Base-by-base conservation (phyloP, 805 yeast species). In the Teunomyces barrocoloradensis region DNA sequence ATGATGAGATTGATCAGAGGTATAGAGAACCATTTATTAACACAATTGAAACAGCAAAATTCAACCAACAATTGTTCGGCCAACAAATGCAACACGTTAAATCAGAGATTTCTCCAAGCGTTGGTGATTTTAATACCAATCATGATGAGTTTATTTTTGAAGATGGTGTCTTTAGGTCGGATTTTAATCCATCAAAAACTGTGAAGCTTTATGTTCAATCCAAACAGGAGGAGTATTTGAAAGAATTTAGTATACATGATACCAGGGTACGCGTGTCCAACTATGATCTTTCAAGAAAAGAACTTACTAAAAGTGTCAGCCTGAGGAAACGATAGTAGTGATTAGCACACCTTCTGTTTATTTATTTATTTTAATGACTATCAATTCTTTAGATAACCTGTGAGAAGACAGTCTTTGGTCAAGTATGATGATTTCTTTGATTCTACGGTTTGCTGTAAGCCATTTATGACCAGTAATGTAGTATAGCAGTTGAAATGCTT, bases 151-250 rank as follows among this genome's bases (percentile, higher is more conserved):
- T 23, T 11, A 25, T 21, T 11, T 60, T 55, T 43, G 44, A 53
- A 2, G 42, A 51, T 4, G 72, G 71, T 2, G 43, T 64, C n/a
- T 59, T 58, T 40, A 51, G 51, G 11, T 53, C 54, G 20, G 74
- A 69, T 40, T 69, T 60, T 45, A 58, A 65, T 48, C 63, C 68
- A 1, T 30, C 32, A 4, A 38, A 49, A 12, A 42, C 53, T 12
- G 35, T 59, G n/a, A 33, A 36, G 5, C 37, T 42, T 21, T 52
- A 50, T 28, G 45, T 33, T 11, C 27, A 36, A 10, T 42, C 51
- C 20, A 45, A 48, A 27, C 40, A 49, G 35, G 32, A 43, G 1
- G 37, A 45, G 7, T 60, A 54, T 51, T 44, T 43, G n/a, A 27
- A n/a, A 40, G 34, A 27, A 40, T 15, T 18, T 23, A 28, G 23